Conservation (phyloP, 139 green algal species). For the Coccomyxa sp. region DNA sequence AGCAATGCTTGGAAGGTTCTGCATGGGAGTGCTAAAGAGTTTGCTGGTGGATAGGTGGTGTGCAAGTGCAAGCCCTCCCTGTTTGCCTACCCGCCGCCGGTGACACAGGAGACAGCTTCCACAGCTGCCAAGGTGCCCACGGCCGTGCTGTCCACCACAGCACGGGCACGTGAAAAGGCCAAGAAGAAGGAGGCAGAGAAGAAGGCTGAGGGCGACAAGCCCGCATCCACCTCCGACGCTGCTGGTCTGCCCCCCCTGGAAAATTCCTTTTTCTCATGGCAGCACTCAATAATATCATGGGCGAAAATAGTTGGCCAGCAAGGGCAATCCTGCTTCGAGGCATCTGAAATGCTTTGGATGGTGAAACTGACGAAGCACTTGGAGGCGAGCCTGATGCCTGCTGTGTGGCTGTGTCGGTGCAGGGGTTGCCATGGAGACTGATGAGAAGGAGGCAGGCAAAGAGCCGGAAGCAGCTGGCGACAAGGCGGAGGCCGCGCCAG, state of each 20-base stretch:
- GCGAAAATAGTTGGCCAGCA: neutral
- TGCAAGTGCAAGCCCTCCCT: conserved; percentile 66
- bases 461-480: conserved; percentile 25
- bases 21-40: too few species aligned
- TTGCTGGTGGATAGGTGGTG: conserved; percentile 24
- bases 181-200: conserved; percentile 67
- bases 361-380: neutral
- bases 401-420: neutral
- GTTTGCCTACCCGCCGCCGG: conserved; percentile 86
- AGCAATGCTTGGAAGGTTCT: too few species aligned
- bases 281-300: neutral
- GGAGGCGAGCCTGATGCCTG: neutral
- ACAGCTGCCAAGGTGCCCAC: conserved; percentile 71
- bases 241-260: neutral
- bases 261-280: neutral
- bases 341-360: neutral
- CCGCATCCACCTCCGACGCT: neutral
- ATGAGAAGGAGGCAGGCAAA: neutral
- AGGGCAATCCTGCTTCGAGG: neutral
- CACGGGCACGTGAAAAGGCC: conserved; percentile 70
- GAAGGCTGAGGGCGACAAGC: conserved; percentile 15
- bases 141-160: conserved; percentile 94
- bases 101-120: conserved; percentile 35
- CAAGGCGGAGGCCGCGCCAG: neutral
- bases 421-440: conserved; percentile 12